Base-by-base conservation (phyloP, 345 rosid species). In the Eucalyptus rudis region DNA sequence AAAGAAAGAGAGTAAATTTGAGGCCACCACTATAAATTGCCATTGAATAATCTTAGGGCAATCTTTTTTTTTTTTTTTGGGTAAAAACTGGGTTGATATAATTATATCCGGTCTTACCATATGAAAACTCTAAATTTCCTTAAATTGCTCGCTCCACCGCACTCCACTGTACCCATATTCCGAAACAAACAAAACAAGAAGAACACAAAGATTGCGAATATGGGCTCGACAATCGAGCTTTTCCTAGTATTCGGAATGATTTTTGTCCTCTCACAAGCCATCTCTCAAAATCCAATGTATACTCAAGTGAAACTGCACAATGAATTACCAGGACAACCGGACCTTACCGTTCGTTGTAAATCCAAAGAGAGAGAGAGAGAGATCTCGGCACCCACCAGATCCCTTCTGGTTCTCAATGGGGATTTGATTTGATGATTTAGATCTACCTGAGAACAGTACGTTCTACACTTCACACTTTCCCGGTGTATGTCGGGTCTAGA, bases 371-470 rank as follows among this genome's bases (percentile, higher is more conserved):
- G n/a, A n/a, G n/a, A n/a, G n/a, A n/a, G 40, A 12, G 13, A 6
- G 68, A 13, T 62, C 31, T 27, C 33, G 33, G 68, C 33, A 27
- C 31, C 68, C 31, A 29, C 3, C 16, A 6, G 31, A 27, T 62
- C 16, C 31, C 31, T 12, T 13, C 3, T 27, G 31, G 31, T 10
- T 11, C 68, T 62, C 8, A 6, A 12, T 27, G 31, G 68, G 68
- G 68, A 62, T 13, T 62, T 62, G 15, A 27, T 10, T 40, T 40
- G 43, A 40, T 40, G 43, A 40, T 43, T n/a, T 62, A 1, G 0
- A 13, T n/a, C 4, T 0, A 27, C 68, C 17, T 13, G 33, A 12
- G 15, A 27, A 13, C 17, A 29, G 16, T n/a, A 29, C 15, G 68
- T 4, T 62, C 14, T 29, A 29, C 68, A 8, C 31, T 29, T 29